phyloP scores from a whole-genome alignment of 2,329 filamentous ascomycete species.

The Aureobasidium sp. region DNA sequence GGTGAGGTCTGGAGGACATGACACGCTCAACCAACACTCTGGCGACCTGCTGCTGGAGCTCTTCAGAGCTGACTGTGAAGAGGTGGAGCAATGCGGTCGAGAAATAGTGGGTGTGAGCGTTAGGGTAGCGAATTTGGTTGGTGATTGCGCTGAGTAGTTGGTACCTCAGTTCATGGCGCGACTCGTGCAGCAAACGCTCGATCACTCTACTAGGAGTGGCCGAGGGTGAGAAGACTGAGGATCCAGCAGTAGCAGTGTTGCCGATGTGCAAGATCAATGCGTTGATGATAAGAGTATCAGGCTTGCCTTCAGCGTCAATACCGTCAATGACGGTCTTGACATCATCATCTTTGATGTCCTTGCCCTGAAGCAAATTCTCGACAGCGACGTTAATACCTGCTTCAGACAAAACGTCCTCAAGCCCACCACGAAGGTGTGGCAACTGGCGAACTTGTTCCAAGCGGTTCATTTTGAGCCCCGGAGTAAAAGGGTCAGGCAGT shows the following conservation, averaged over 20 bases:
- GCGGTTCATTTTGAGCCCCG: slow-evolving; percentile 67
- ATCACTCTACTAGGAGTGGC: slow-evolving; percentile 65
- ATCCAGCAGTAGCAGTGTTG: slow-evolving; percentile 60
- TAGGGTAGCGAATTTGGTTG: slow-evolving; percentile 88
- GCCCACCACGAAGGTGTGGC: slow-evolving; percentile 59
- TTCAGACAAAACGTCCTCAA: slow-evolving; percentile 43
- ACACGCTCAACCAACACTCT: slow-evolving; percentile 82
- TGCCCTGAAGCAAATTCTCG: slow-evolving; percentile 43
- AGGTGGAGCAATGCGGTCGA: slow-evolving; percentile 76
- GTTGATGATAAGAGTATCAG: slow-evolving; percentile 64
- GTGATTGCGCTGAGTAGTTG: slow-evolving; percentile 76
- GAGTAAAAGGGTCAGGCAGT: slow-evolving; percentile 64
- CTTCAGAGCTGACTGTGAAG: slow-evolving; percentile 59
- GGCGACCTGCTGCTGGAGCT: slow-evolving; percentile 85
- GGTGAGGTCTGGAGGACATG: slow-evolving; percentile 83
- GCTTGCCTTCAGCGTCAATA: slow-evolving; percentile 51
- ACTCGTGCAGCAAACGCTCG: slow-evolving; percentile 66
- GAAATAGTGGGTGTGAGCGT: slow-evolving; percentile 87
- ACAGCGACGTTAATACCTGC: slow-evolving; percentile 48
- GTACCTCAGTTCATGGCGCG: slow-evolving; percentile 48
- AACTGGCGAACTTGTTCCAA: slow-evolving; percentile 66
- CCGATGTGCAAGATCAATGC: slow-evolving; percentile 80
- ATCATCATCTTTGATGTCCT: slow-evolving; percentile 58
- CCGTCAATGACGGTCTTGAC: slow-evolving; percentile 70
- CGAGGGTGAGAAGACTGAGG: slow-evolving; percentile 56